These are phyloP conservation scores for Ophiocordyceps unilateralis DNA, from an alignment of 2,329 filamentous ascomycete species.

Conservation along the genomic window DNA sequence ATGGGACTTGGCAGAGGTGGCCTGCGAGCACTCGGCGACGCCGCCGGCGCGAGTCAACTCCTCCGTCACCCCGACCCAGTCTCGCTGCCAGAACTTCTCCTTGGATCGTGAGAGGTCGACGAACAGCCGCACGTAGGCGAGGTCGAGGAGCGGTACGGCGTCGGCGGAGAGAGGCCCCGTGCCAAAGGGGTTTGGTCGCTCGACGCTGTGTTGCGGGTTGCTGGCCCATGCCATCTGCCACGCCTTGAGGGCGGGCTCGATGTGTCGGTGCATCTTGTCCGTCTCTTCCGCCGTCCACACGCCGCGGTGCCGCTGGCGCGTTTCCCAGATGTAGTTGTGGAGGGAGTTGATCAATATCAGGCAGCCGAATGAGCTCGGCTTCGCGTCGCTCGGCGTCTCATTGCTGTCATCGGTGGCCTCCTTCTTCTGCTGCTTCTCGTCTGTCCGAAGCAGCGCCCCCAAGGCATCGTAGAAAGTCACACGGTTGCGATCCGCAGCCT, in stretches of 20 bases:
- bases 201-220: conserved; percentile 68
- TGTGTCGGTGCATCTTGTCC: conserved; percentile 88
- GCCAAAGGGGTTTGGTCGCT: conserved; percentile 71
- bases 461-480: conserved; percentile 71
- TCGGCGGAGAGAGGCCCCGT: conserved; percentile 73
- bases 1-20: conserved; percentile 24
- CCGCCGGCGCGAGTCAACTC: conserved; percentile 68
- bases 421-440: conserved; percentile 44
- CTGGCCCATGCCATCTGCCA: conserved; percentile 89
- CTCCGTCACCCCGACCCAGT: conserved; percentile 82
- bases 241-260: conserved; percentile 81
- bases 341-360: conserved; percentile 83
- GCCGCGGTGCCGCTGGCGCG: conserved; percentile 73
- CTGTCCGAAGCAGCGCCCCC: conserved; percentile 63
- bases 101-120: conserved; percentile 87
- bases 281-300: conserved; percentile 86
- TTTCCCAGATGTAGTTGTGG: conserved; percentile 98
- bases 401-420: conserved; percentile 14
- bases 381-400: conserved; percentile 43
- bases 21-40: conserved; percentile 47
- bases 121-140: conserved; percentile 83
- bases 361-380: conserved; percentile 82
- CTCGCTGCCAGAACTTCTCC: conserved; percentile 83
- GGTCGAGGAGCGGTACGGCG: conserved; percentile 74
- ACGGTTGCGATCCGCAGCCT: conserved; percentile 50